Base-by-base conservation (phyloP, 805 yeast genomes). In the Cyberlindnera xylosilytica region DNA sequence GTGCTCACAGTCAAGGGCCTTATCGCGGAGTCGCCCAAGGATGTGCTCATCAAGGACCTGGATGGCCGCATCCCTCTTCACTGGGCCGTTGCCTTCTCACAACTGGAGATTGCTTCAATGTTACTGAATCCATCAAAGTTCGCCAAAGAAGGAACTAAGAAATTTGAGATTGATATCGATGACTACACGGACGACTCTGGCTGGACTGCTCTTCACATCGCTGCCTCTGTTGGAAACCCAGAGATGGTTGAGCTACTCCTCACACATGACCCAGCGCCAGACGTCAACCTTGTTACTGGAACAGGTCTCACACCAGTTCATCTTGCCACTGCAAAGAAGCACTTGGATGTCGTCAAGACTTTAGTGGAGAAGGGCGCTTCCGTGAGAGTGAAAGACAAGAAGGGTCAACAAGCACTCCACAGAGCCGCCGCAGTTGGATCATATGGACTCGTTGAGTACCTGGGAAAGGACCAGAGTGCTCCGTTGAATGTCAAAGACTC, bases 161-260 rank as follows among this genome's bases (percentile, higher is more conserved):
- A 41, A n/a, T 41, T 63, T 16, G 66, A 68, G 26, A 63, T 75
- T 19, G 91, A 87, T 49, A 60, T 88, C 11, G 93, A 88, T 57
- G 85, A 82, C 3, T 60, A 71, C 53, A 54, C 57, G 0, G 98
- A 90, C 60, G 81, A 74, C 16, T 71, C 90, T 10, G 95, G 95
- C 1, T 90, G 96, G 96, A 83, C 91, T 0, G 88, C 95, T 1
- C 55, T 87, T 26, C 97, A 90, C 61, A 81, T 91, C 39, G 88
- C 93, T 0, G 74, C 85, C 0, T 76, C 96, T 0, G 69, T 83
- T 2, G 96, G 97, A 0, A 76, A 79, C 53, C 52, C 69, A 18
- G 70, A 68, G 6, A 72, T 82, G 8, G 52, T 87, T 4, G 66
- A 73, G 9, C 53, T 68, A 34, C 56, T 88, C n/a, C 65, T 79